These are phyloP conservation scores for Daedaleopsis sinensis DNA, from an alignment of 768 basidiomycete species.

Conservation along the genomic window DNA sequence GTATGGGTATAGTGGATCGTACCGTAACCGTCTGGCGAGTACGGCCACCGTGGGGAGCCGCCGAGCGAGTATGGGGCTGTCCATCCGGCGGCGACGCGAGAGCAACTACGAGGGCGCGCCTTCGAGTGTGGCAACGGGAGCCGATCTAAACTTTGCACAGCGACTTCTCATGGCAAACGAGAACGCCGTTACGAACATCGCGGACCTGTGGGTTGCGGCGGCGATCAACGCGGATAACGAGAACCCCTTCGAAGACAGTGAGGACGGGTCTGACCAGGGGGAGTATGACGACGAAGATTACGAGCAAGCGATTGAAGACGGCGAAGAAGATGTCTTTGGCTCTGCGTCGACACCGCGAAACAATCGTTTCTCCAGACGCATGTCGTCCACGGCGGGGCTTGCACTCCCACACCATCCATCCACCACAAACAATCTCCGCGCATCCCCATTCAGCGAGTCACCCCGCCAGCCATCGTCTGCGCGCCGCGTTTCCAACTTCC, in stretches of 20 bases:
- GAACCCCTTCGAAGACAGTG: conserved; percentile 63
- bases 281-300: conserved; percentile 32
- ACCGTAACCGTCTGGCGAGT: conserved; percentile 58
- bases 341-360: conserved; percentile 11
- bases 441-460: conserved; percentile 31
- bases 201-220: conserved; percentile 96
- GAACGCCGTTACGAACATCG: conserved; percentile 91
- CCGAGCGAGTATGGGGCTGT: conserved; percentile 57
- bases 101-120: conserved; percentile 44
- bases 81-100: conserved; percentile 52
- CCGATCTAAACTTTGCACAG: conserved; percentile 85
- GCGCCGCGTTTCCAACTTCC: conserved; percentile 33
- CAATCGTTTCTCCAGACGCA: conserved; percentile 26
- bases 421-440: neutral
- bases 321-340: conserved; percentile 27
- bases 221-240: conserved; percentile 95
- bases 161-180: conserved; percentile 91
- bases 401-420: neutral
- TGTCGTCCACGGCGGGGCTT: conserved; percentile 9
- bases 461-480: conserved; percentile 39
- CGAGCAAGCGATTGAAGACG: conserved; percentile 34
- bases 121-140: conserved; percentile 43
- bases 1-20: conserved; percentile 70
- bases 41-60: conserved; percentile 31
- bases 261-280: conserved; percentile 39